phyloP scores from a whole-genome alignment of 2,329 filamentous ascomycete genomes.

The Diaporthe citriasiana region DNA sequence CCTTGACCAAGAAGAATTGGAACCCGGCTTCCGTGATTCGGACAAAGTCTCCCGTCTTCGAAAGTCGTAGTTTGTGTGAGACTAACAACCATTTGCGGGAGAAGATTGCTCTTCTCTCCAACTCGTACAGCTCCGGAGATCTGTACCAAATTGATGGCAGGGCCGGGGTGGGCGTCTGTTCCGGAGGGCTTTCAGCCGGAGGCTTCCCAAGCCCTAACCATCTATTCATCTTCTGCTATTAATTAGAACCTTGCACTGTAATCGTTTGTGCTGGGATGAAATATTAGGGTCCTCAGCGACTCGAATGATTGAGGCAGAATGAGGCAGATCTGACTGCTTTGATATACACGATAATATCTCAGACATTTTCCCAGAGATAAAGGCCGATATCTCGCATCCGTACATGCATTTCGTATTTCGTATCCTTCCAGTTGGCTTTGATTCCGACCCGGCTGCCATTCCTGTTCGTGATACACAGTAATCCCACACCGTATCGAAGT shows the following conservation, averaged over 20 bases:
- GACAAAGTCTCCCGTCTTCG: slow-evolving; percentile 54
- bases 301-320: background rate
- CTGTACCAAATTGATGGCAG: slow-evolving; percentile 54
- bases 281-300: background rate
- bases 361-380: no score
- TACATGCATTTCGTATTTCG: background rate
- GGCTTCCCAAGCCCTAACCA: background rate
- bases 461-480: background rate
- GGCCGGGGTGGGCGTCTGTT: background rate
- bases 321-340: background rate
- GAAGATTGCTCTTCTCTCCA: slow-evolving; percentile 61
- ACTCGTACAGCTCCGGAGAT: slow-evolving; percentile 57
- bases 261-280: no score
- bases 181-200: background rate
- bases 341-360: background rate
- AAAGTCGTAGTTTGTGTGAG: slow-evolving; percentile 52
- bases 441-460: background rate
- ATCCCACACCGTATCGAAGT: background rate
- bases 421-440: background rate
- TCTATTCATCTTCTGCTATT: background rate
- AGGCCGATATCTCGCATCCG: background rate
- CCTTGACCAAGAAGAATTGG: slow-evolving; percentile 56
- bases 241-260: background rate
- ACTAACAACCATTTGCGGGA: slow-evolving; percentile 55
- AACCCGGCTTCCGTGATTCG: slow-evolving; percentile 52